Evolutionary conservation across 345 rosid genomes (phyloP).

Genomic region (Salix dunnii): DNA sequence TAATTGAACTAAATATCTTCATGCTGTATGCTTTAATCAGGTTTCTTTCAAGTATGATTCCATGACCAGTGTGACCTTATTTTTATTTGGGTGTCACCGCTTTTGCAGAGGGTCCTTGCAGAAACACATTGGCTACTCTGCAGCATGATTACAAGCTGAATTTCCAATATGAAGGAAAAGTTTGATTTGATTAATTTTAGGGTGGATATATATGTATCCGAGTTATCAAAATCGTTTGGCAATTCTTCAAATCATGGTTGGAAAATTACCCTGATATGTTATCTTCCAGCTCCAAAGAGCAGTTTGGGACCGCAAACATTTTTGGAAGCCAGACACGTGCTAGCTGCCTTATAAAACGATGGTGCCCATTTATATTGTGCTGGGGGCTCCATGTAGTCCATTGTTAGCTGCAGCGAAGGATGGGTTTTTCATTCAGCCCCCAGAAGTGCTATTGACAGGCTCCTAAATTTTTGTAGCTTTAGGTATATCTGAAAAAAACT

Average conservation of each 20-base stretch:
- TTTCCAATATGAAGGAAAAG: constrained; percentile 85
- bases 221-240: neutral
- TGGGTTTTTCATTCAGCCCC: too few species aligned
- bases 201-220: neutral
- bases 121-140: constrained; percentile 64
- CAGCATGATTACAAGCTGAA: constrained; percentile 73
- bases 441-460: too few species aligned
- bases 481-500: too few species aligned
- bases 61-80: neutral
- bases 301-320: neutral
- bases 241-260: neutral
- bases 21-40: constrained; percentile 36
- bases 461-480: too few species aligned
- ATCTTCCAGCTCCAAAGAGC: neutral
- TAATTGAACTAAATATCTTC: constrained; percentile 56
- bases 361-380: too few species aligned
- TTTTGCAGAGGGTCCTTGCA: constrained; percentile 90
- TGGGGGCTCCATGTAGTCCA: too few species aligned
- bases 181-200: constrained; percentile 33
- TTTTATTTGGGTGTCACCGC: constrained; percentile 9
- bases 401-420: too few species aligned
- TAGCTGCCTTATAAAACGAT: too few species aligned
- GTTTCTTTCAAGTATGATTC: neutral
- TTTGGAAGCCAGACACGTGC: neutral
- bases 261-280: neutral